These are phyloP conservation scores for Wickerhamomyces chambardii DNA, from an alignment of 805 yeast species.

Conservation along the genomic window DNA sequence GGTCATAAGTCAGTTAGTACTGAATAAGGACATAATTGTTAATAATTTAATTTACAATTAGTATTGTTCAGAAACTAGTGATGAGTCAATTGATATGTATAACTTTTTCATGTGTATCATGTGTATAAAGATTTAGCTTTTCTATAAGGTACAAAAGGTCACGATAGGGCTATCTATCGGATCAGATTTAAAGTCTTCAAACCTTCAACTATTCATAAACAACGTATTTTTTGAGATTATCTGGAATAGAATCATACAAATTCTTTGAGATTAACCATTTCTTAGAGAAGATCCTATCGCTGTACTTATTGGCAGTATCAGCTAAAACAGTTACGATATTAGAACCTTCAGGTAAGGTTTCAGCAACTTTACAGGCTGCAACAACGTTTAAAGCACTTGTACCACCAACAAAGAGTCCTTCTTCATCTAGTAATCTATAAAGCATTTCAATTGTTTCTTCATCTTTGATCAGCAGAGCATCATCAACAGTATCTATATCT, in stretches of 20 bases:
- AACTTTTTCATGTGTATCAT: too few relatives aligned
- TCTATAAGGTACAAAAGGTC: too few relatives aligned
- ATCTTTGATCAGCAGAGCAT: conserved; percentile 73
- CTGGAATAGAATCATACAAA: conserved; percentile 59
- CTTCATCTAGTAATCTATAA: conserved; percentile 76
- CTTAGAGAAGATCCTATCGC: conserved; percentile 70
- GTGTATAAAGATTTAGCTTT: too few relatives aligned
- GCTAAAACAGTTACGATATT: conserved; percentile 86
- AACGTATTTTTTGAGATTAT: conserved; percentile 60
- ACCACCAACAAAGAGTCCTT: conserved; percentile 87
- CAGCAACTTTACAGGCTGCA: conserved; percentile 77
- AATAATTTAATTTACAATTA: too few relatives aligned
- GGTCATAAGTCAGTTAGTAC: too few relatives aligned
- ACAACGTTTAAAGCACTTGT: conserved; percentile 87
- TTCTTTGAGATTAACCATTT: conserved; percentile 69
- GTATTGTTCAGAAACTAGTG: too few relatives aligned
- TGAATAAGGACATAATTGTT: too few relatives aligned
- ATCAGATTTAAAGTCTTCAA: too few relatives aligned
- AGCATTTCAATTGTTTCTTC: conserved; percentile 77
- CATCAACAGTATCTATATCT: conserved; percentile 69
- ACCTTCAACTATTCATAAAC: conserved; percentile 24
- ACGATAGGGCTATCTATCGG: too few relatives aligned
- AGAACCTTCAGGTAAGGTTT: conserved; percentile 63
- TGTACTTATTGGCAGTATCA: conserved; percentile 86
- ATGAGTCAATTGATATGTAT: too few relatives aligned